Evolutionary conservation across 768 basidiomycete species (phyloP).

Genomic region (Suillus discolor): DNA sequence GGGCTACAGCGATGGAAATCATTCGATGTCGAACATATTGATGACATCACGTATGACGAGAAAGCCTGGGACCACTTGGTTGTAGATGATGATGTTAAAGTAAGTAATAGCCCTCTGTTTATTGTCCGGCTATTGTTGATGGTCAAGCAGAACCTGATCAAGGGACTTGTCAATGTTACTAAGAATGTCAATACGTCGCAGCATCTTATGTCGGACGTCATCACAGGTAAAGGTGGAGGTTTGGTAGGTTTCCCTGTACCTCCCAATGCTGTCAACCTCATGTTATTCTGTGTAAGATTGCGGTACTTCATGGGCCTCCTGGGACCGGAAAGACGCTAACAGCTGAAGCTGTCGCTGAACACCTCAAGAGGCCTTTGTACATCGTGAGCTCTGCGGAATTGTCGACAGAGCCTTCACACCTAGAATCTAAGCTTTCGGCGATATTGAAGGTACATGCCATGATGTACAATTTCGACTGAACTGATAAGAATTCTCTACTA

Average conservation of each 20-base stretch:
- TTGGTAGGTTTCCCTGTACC: slow-evolving; percentile 46
- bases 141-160: slow-evolving; percentile 22
- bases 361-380: slow-evolving; percentile 53
- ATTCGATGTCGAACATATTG: slow-evolving; percentile 57
- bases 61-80: slow-evolving; percentile 64
- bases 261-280: background rate
- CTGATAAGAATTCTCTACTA: slow-evolving; percentile 46
- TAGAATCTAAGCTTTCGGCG: slow-evolving; percentile 42
- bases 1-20: slow-evolving; percentile 45
- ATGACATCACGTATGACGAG: slow-evolving; percentile 55
- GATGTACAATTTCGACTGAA: background rate
- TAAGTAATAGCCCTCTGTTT: slow-evolving; percentile 7
- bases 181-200: slow-evolving; percentile 22
- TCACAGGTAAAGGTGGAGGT: slow-evolving; percentile 64
- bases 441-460: slow-evolving; percentile 19
- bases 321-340: slow-evolving; percentile 56
- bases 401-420: slow-evolving; percentile 44
- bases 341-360: slow-evolving; percentile 60
- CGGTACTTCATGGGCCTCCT: slow-evolving; percentile 27
- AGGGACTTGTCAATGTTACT: slow-evolving; percentile 28
- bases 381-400: slow-evolving; percentile 58
- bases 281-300: slow-evolving; percentile 17
- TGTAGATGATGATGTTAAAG: slow-evolving; percentile 52
- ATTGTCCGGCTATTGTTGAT: slow-evolving; percentile 36
- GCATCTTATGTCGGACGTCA: slow-evolving; percentile 45